Percentiles rank a stretch among this genome's conserved stretches.
Evolutionary conservation across 2,329 filamentous ascomycete genomes (phyloP).

Genomic region (Fusarium udum): DNA sequence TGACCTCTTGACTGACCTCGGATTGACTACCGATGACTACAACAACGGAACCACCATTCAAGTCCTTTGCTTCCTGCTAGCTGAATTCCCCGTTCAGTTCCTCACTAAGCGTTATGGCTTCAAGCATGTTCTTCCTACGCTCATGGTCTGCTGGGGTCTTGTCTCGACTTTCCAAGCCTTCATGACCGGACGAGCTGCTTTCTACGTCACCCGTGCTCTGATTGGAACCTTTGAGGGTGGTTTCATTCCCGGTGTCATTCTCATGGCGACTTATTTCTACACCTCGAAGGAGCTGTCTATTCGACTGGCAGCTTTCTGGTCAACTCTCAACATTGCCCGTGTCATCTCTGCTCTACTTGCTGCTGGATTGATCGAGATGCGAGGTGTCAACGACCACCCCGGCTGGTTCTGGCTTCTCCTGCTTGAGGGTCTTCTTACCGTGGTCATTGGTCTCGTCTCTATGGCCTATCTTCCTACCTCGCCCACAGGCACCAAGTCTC

Average conservation of each 20-base stretch:
- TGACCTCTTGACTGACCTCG: slow-evolving; percentile 65
- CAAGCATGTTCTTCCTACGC: slow-evolving; percentile 62
- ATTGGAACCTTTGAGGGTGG: slow-evolving; percentile 65
- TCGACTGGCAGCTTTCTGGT: slow-evolving; percentile 76
- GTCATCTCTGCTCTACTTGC: slow-evolving; percentile 60
- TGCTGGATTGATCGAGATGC: slow-evolving; percentile 59
- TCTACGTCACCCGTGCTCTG: slow-evolving; percentile 61
- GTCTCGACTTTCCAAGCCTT: slow-evolving; percentile 61
- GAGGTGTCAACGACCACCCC: slow-evolving; percentile 56
- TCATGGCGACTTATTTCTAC: slow-evolving; percentile 79
- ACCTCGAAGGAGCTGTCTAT: slow-evolving; percentile 72
- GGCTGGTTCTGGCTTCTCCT: slow-evolving; percentile 67
- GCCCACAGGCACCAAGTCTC: slow-evolving; percentile 70
- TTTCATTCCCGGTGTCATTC: slow-evolving; percentile 68
- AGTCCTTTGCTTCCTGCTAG: slow-evolving; percentile 61
- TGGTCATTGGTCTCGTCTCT: slow-evolving; percentile 62
- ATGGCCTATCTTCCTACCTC: slow-evolving; percentile 70
- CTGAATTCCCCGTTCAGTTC: slow-evolving; percentile 68
- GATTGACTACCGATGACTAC: slow-evolving; percentile 61
- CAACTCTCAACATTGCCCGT: slow-evolving; percentile 55
- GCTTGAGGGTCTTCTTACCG: slow-evolving; percentile 56
- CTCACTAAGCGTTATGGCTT: slow-evolving; percentile 67
- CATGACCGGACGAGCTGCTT: slow-evolving; percentile 57
- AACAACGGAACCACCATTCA: slow-evolving; percentile 68
- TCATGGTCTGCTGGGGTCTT: slow-evolving; percentile 62